These are phyloP conservation scores for Elasticomyces elasticus DNA, from an alignment of 495 filamentous ascomycete species.

Conservation along the genomic window DNA sequence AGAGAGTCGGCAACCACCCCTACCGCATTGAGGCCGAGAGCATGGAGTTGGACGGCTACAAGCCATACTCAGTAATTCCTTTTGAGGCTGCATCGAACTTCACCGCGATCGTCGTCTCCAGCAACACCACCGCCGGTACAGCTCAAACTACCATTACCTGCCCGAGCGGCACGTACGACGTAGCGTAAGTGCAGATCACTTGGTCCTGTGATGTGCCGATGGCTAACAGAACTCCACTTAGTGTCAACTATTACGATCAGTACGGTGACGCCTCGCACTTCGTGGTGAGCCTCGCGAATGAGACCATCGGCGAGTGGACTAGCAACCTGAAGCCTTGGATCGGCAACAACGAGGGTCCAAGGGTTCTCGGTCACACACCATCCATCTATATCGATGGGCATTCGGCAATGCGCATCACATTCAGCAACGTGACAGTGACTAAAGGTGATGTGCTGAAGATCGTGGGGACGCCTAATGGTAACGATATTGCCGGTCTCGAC, in stretches of 20 bases:
- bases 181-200: too few relatives aligned
- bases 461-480: slow-evolving; percentile 47
- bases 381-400: slow-evolving; percentile 52
- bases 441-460: slow-evolving; percentile 51
- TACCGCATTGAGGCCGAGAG: slow-evolving; percentile 49
- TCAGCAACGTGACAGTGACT: slow-evolving; percentile 39
- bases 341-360: slow-evolving; percentile 35
- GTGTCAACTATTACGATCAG: slow-evolving; percentile 59
- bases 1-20: slow-evolving; percentile 48
- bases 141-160: slow-evolving; percentile 40
- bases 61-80: slow-evolving; percentile 39
- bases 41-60: slow-evolving; percentile 50
- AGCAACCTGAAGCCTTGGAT: slow-evolving; percentile 30
- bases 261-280: slow-evolving; percentile 46
- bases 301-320: slow-evolving; percentile 46
- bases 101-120: slow-evolving; percentile 39
- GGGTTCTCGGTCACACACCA: slow-evolving; percentile 42
- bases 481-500: slow-evolving; percentile 55
- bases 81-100: slow-evolving; percentile 38
- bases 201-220: too few relatives aligned
- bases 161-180: slow-evolving; percentile 45
- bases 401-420: slow-evolving; percentile 53
- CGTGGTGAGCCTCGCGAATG: slow-evolving; percentile 43
- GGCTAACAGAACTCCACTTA: too few relatives aligned
- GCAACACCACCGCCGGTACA: slow-evolving; percentile 41